A percentile compares a stretch with the other conserved stretches of the same genome.
phyloP scores from a whole-genome alignment of 2,329 filamentous ascomycete species.

The Xylariales sp. region DNA sequence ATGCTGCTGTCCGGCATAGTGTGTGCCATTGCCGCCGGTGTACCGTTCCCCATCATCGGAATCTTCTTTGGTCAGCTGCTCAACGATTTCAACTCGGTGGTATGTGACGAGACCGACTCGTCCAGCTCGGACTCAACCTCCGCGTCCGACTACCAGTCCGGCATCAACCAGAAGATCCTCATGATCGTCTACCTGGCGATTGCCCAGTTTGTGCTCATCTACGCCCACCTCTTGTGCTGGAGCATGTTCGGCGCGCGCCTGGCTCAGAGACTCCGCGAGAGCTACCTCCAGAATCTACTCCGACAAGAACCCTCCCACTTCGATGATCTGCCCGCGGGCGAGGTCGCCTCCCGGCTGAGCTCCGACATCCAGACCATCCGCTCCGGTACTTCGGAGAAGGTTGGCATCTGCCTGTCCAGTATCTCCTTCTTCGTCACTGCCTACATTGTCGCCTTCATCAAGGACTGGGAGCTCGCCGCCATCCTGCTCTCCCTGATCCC shows the following conservation, averaged over 20 bases:
- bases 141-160: conserved; percentile 27
- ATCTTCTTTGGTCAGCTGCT: conserved; percentile 52
- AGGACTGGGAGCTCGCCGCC: conserved; percentile 56
- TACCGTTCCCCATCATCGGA: conserved; percentile 51
- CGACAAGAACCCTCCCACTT: conserved; percentile 61
- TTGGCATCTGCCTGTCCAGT: conserved; percentile 55
- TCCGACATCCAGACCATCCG: conserved; percentile 64
- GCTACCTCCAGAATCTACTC: conserved; percentile 54
- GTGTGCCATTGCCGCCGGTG: conserved; percentile 43
- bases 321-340: conserved; percentile 57
- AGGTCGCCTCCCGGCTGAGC: conserved; percentile 60
- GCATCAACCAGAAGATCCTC: conserved; percentile 55
- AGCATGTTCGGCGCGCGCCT: conserved; percentile 60
- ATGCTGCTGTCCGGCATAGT: conserved; percentile 33
- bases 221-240: conserved; percentile 61
- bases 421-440: conserved; percentile 60
- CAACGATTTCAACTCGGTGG: conserved; percentile 48
- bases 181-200: conserved; percentile 60
- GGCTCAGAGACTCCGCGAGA: conserved; percentile 57
- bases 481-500: conserved; percentile 62
- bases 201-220: conserved; percentile 59
- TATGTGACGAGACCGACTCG: conserved; percentile 42
- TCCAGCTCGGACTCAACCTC: conserved; percentile 14
- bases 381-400: conserved; percentile 66
- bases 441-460: conserved; percentile 64